Base-by-base conservation (phyloP, 345 rosid genomes). In the Camelina laxa region DNA sequence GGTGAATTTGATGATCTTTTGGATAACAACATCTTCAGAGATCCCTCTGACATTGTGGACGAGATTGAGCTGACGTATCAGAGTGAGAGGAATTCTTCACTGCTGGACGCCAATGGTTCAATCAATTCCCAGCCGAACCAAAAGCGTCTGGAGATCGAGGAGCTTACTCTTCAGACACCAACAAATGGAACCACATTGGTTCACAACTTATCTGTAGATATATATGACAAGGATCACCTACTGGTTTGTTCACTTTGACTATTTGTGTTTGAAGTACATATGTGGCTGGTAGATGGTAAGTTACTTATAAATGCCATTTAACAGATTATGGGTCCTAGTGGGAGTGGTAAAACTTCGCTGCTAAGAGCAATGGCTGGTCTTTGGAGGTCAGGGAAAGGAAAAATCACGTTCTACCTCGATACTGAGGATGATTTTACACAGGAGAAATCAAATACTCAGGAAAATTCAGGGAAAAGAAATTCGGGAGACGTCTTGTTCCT, bases 311-410 rank as follows among this genome's bases (percentile, higher is more conserved):
- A 76, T 82, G 74, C 24, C 42, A 69, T 66, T 74, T 72, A 68
- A 73, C 82, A 93, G 98, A 89, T 93, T 65, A 83, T 70, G 79
- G 98, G 98, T 71, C 94, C 97, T 50, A 93, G 98, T 60, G 98
- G 98, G 44, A 85, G 97, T 53, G 98, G 98, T 56, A 93, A 93
- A 87, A 93, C 98, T 66, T 93, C 98, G 44, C 75, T 93, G 79
- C 80, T 93, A 74, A 89, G 98, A 84, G 91, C 96, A 60, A 82
- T 89, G 85, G 97, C 97, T 81, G 97, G 98, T 69, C 96, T 93
- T 56, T 93, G 97, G 98, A 85, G 73, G 81, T 79, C 80, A 55
- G 98, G 98, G 75, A 88, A 80, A 70, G 98, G 98, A 71, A 85
- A 85, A 80, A 81, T 93, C 80, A 89, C 87, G 30, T 93, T 87